Evolutionary conservation across 306 rosid genomes (phyloP), one percentile per base, ranked within the genome.

Genomic region (Ormosia emarginata): DNA sequence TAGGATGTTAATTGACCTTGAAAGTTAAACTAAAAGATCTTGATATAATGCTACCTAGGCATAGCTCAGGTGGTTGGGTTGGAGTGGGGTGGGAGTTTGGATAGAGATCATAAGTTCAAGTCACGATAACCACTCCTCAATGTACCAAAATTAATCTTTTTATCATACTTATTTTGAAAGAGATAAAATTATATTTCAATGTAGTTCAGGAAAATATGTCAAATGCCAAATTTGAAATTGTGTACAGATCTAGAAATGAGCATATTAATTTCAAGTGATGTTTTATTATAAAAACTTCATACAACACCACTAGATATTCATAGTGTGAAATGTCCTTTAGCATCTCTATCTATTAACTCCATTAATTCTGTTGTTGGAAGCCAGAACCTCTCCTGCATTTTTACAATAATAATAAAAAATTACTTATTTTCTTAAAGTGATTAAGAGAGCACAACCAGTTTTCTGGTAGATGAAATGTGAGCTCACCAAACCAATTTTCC

Each of bases 21-120:
- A 68, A 41, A 44, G 37, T 30, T 68, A 57, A 41, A 58, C 30
- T 41, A 41, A 56, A 56, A 29, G 49, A 46, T 67, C 37, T 55
- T 29, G 30, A 41, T 10, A 37, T 44, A 37, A 67, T 65, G 59
- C 18, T 69, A 47, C 65, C 17, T 56, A 37, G 77, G 55, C 77
- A 44, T 44, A 43, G 53, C 52, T 44, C 37, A 58, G 43, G 49
- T 44, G 30, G 73, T 68, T 66, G 41, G 49, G 77, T 55, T 34
- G 4, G 56, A 78, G 76, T 73, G 57, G 58, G 87, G 73, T 39
- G 24, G 2, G 62, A 58, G 49, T 67, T 57, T 37, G 74, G 52
- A 30, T 7, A 56, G 49, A 55, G 72, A 11, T 9, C 47, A 65
- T 72, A 65, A 37, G 30, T 66, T 56, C 80, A 64, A 78, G 80